A percentile compares a stretch with the other conserved stretches of the same genome.
phyloP scores from a whole-genome alignment of 2,329 filamentous ascomycete genomes.

The Rachicladosporium sp. region DNA sequence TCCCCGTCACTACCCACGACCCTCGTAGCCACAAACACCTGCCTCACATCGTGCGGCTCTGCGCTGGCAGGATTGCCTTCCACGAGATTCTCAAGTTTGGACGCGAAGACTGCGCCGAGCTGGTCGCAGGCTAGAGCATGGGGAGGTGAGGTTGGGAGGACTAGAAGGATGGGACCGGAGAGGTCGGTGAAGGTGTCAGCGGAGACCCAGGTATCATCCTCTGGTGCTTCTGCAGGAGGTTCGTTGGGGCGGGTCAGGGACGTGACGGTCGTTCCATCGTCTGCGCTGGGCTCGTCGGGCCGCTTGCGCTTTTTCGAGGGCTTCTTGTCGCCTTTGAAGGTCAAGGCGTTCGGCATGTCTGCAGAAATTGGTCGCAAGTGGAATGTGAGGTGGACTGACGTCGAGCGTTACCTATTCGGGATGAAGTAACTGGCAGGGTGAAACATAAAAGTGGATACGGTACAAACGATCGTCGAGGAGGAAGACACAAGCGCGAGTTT shows the following conservation, averaged over 20 bases:
- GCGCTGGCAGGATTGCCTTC: constrained; percentile 72
- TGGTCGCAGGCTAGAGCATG: constrained; percentile 75
- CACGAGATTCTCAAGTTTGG: constrained; percentile 73
- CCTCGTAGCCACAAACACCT: constrained; percentile 85
- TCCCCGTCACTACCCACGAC: constrained; percentile 64
- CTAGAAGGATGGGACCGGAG: constrained; percentile 68
- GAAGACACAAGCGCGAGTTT: too few species aligned
- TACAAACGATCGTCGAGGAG: too few species aligned
- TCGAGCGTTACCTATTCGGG: too few species aligned
- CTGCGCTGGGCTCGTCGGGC: constrained; percentile 34
- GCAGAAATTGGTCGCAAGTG: too few species aligned
- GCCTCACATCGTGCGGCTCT: constrained; percentile 88
- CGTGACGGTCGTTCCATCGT: constrained; percentile 21
- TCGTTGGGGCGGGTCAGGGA: constrained; percentile 17
- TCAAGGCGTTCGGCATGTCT: constrained; percentile 72
- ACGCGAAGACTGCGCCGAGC: constrained; percentile 73
- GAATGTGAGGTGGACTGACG: too few species aligned
- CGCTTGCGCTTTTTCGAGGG: constrained; percentile 75
- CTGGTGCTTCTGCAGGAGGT: constrained; percentile 35
- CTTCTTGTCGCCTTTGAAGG: constrained; percentile 97
- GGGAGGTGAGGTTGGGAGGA: constrained; percentile 61
- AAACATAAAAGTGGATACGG: too few species aligned
- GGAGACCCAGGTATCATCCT: constrained; percentile 85
- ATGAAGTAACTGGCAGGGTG: too few species aligned
- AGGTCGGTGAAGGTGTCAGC: constrained; percentile 66